Evolutionary conservation across 148 eudicot species (phyloP).

Genomic region (Rheum nobile): DNA sequence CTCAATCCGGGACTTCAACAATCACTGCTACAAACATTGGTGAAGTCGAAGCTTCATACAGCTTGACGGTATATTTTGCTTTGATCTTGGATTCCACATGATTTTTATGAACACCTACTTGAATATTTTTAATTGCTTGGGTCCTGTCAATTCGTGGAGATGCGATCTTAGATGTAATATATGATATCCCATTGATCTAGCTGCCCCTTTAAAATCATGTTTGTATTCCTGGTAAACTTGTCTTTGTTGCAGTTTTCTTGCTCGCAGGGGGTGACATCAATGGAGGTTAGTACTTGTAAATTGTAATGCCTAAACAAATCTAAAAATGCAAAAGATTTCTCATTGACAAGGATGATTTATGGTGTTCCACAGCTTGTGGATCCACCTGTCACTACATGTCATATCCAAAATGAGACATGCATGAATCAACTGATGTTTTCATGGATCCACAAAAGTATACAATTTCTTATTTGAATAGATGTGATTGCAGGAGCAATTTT

Average conservation of each 20-base stretch:
- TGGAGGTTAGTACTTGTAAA: slow-evolving; percentile 50
- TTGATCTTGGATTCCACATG: not conserved
- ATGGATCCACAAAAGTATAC: not conserved
- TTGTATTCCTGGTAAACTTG: not conserved
- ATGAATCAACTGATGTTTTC: not conserved
- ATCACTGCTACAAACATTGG: slow-evolving; percentile 66
- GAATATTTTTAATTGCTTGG: not conserved
- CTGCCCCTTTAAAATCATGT: not conserved
- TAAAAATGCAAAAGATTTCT: not conserved
- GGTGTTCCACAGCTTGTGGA: too few relatives aligned
- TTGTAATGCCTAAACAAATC: not conserved
- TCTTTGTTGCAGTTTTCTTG: slow-evolving; percentile 67
- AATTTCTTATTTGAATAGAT: not conserved
- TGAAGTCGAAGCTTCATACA: slow-evolving; percentile 91
- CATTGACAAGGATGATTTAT: not conserved
- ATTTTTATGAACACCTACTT: not conserved
- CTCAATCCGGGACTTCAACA: slow-evolving; percentile 76
- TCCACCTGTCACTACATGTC: not conserved
- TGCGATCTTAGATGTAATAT: not conserved
- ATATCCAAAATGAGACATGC: not conserved
- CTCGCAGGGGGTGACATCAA: slow-evolving; percentile 70
- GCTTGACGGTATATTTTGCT: slow-evolving; percentile 54
- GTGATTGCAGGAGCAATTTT: slow-evolving; percentile 72
- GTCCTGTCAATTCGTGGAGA: not conserved
- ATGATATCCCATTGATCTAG: not conserved